These are phyloP conservation scores for Bauhinia variegata DNA, from an alignment of 306 rosid species.

Conservation along the genomic window DNA sequence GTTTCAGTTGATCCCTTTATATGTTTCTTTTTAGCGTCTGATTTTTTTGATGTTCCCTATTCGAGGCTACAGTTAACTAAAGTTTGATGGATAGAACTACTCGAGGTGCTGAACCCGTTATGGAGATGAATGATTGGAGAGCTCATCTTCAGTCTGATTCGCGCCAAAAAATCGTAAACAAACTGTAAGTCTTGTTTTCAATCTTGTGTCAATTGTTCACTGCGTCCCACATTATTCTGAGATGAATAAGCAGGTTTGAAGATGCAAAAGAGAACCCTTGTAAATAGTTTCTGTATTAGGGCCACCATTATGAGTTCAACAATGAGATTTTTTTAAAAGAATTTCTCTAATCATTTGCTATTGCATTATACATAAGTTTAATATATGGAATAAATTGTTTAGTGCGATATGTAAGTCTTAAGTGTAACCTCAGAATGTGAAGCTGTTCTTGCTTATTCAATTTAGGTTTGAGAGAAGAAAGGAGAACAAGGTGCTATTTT, in stretches of 20 bases:
- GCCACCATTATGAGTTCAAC: neutral
- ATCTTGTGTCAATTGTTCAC: no score
- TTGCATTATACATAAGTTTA: neutral
- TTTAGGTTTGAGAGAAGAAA: constrained; percentile 11
- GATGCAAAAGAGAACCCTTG: constrained; percentile 4
- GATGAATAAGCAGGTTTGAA: neutral
- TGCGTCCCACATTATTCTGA: constrained; percentile 16
- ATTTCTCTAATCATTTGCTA: constrained; percentile 1
- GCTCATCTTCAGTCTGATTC: constrained; percentile 44
- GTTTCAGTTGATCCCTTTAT: no score
- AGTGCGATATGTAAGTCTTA: neutral
- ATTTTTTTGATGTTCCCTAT: no score
- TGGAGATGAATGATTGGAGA: constrained; percentile 56
- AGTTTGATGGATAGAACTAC: constrained; percentile 47
- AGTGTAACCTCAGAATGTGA: neutral
- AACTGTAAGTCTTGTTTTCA: constrained; percentile 45
- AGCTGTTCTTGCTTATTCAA: constrained; percentile 3
- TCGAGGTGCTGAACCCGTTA: constrained; percentile 46
- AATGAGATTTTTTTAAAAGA: neutral
- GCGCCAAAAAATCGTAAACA: constrained; percentile 58
- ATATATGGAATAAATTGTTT: neutral
- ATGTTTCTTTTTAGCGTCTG: constrained; percentile 24
- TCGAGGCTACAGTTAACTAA: constrained; percentile 24
- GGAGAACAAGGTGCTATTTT: neutral
- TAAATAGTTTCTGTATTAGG: no score